Base-by-base conservation (phyloP, 2,329 filamentous ascomycete species). In the Trichoderma atrobrunneum region DNA sequence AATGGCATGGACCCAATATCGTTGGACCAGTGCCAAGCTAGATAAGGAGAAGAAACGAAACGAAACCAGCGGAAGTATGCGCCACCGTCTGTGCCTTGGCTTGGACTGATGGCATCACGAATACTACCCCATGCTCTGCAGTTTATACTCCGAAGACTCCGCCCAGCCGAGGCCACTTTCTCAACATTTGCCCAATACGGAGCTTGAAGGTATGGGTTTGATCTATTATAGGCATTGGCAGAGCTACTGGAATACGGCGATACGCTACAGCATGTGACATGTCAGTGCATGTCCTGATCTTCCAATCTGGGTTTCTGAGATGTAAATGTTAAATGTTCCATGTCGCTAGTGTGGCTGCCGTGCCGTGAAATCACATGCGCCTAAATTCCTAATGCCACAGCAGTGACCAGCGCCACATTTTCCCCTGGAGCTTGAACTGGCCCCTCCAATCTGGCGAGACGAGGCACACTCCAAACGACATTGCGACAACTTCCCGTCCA, bases 11-110 rank as follows among this genome's bases (percentile, higher is more conserved):
- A 43, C 10, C n/a, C n/a, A 54, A 54, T 54, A 54, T 54, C 21
- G 5, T 24, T 24, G 48, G 24, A 3, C n/a, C n/a, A 54, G 48
- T 54, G 21, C 48, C 48, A 54, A 54, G 48, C 26, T n/a, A 34
- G 16, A 32, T n/a, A 12, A 60, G 28, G 30, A 32, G 56, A 11
- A 32, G 56, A 11, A 30, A 28, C 43, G 56, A 11, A 30, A 28
- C 43, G 24, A 67, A 28, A 30, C 32, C 60, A 63, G 34, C 51
- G 12, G 30, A 24, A 24, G 48, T 21, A 67, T 28, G 51, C 64
- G 64, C 64, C 64, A 67, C 64, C 14, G 51, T 30, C 64, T 67
- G 51, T 43, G 64, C 54, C 24, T 36, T 56, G 64, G 60, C 34
- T 34, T 18, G 5, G 51, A 30, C 12, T 16, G 26, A n/a, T 51